Evolutionary conservation across 352 stramenopile genomes (phyloP).

Genomic region (Globisporangium yorkense): DNA sequence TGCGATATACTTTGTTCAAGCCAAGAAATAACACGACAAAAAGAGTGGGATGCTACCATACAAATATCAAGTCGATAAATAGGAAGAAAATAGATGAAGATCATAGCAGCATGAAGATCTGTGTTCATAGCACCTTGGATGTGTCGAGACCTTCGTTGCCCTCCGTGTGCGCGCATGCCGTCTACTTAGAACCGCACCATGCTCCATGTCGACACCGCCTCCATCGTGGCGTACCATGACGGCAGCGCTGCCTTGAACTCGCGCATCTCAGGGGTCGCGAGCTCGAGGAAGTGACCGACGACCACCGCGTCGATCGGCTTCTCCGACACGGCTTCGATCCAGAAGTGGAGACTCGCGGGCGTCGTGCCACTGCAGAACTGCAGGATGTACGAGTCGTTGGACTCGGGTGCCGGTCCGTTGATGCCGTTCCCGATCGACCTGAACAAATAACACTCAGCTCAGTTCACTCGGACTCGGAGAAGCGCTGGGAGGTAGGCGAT

Average conservation of each 20-base stretch:
- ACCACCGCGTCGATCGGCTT: conserved; percentile 48
- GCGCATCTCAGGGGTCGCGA: conserved; percentile 37
- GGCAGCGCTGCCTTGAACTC: conserved; percentile 39
- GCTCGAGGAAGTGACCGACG: conserved; percentile 65
- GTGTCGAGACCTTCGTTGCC: background rate
- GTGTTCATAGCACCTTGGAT: background rate
- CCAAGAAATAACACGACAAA: background rate
- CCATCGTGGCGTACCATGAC: conserved; percentile 34
- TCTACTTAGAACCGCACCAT: conserved; percentile 43
- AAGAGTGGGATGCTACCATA: background rate
- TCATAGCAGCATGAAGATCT: too few species aligned
- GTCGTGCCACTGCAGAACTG: conserved; percentile 59
- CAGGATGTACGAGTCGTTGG: conserved; percentile 68
- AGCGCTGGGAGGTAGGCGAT: background rate
- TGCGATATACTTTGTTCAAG: background rate
- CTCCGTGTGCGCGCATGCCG: background rate
- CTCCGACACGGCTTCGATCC: conserved; percentile 56
- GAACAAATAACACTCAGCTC: background rate
- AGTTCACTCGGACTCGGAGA: background rate
- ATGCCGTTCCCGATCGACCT: conserved; percentile 69
- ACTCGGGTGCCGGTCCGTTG: conserved; percentile 43
- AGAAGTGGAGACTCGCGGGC: conserved; percentile 66
- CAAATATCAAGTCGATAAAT: background rate
- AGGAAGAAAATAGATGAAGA: background rate
- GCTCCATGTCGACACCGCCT: conserved; percentile 54